A percentile compares a stretch with the other conserved stretches of the same genome.
These are phyloP conservation scores for Aspergillus glaucus DNA, from an alignment of 2,329 filamentous ascomycete species.

Conservation along the genomic window DNA sequence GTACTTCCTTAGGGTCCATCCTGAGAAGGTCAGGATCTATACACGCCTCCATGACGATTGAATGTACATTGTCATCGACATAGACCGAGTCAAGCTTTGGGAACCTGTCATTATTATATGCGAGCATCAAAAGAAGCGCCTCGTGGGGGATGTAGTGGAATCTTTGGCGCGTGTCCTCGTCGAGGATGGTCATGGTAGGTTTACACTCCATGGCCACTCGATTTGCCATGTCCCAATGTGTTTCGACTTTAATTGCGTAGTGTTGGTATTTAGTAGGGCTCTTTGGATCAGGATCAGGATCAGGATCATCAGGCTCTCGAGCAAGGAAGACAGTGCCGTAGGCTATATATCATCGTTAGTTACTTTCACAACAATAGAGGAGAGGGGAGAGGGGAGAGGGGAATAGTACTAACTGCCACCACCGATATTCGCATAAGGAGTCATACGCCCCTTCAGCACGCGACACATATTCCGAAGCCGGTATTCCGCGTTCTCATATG, in stretches of 20 bases:
- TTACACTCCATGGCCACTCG: not conserved
- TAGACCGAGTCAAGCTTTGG: constrained; percentile 24
- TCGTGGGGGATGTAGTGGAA: constrained; percentile 20
- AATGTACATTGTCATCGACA: constrained; percentile 14
- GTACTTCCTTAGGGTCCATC: not conserved
- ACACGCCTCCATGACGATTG: constrained; percentile 25
- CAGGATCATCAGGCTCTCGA: constrained; percentile 3
- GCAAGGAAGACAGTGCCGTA: constrained; percentile 16
- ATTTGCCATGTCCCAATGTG: constrained; percentile 6
- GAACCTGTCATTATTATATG: constrained; percentile 19
- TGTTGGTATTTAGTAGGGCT: constrained; percentile 2
- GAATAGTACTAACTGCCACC: constrained; percentile 12
- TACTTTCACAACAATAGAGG: not conserved
- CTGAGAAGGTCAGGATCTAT: constrained; percentile 10
- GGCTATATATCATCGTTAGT: constrained; percentile 12
- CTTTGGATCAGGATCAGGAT: not conserved
- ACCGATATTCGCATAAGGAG: constrained; percentile 14
- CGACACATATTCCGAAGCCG: constrained; percentile 3
- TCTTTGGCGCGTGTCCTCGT: not conserved
- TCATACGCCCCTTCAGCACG: constrained; percentile 2
- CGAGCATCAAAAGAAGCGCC: constrained; percentile 20
- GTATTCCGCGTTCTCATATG: not conserved
- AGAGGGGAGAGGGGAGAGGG: too few relatives aligned
- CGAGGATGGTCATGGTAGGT: not conserved
- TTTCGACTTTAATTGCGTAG: constrained; percentile 18